phyloP scores from a whole-genome alignment of 148 eudicot genomes.

The Chenopodium quinoa region DNA sequence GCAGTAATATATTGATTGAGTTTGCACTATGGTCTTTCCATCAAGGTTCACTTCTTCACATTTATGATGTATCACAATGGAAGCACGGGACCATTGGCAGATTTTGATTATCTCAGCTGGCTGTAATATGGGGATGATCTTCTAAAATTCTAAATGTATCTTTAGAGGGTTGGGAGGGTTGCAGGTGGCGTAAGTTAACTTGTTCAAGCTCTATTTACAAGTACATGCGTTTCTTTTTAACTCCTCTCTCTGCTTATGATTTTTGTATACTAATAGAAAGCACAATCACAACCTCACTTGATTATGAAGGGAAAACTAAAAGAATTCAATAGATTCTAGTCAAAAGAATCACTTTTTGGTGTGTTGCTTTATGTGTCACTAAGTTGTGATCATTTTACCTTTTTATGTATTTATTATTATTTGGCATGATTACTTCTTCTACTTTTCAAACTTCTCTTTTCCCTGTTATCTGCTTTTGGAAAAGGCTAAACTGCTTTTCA shows the following conservation, averaged over 20 bases:
- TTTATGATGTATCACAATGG: not conserved
- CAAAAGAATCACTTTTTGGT: slow-evolving; percentile 8
- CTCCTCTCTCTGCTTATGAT: not conserved
- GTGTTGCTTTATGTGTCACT: not conserved
- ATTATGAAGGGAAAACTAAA: not conserved
- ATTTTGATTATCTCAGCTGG: not conserved
- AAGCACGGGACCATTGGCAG: not conserved
- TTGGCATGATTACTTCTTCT: not conserved
- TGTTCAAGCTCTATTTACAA: not conserved
- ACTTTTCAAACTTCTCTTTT: not conserved
- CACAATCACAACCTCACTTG: not conserved
- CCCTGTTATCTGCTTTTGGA: not conserved
- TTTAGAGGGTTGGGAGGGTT: not conserved
- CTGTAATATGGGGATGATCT: not conserved
- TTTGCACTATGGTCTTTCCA: not conserved
- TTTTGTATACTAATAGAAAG: not conserved
- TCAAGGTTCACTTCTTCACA: not conserved
- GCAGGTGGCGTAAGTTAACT: not conserved
- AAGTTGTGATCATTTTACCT: not conserved
- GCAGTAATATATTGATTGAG: not conserved
- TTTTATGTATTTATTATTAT: not conserved
- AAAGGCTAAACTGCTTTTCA: not conserved
- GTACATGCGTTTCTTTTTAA: not conserved
- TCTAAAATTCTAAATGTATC: not conserved
- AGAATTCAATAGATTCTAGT: not conserved